A percentile compares a stretch with the other conserved stretches of the same genome.
Evolutionary conservation across 2,329 filamentous ascomycete genomes (phyloP).

Genomic region (Xylaria sp.): DNA sequence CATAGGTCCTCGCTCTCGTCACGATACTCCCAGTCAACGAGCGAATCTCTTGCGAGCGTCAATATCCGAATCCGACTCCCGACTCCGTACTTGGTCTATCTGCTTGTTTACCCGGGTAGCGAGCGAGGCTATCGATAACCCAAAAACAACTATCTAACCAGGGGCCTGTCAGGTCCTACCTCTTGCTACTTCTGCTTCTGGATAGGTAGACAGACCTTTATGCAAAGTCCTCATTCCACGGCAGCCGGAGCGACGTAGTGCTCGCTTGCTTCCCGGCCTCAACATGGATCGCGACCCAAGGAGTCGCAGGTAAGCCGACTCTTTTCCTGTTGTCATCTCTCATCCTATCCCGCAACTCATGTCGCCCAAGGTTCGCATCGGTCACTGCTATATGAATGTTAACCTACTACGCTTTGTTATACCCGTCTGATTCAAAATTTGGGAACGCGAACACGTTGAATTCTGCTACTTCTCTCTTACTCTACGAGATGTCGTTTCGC

Average conservation of each 20-base stretch:
- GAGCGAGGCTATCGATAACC: conserved; percentile 11
- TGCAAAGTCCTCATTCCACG: conserved; percentile 1
- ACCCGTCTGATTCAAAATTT: background rate
- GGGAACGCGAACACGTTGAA: background rate
- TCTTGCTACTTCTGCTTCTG: background rate
- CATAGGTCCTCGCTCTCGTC: background rate
- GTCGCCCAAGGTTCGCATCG: background rate
- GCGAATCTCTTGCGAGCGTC: background rate
- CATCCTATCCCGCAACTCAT: background rate
- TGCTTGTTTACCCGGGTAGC: background rate
- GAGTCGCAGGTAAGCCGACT: conserved; percentile 46
- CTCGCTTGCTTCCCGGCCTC: background rate
- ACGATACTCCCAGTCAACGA: background rate
- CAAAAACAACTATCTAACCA: background rate
- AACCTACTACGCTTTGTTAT: background rate
- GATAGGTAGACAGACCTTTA: background rate
- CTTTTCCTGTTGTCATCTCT: conserved; percentile 1
- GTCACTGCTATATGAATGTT: background rate
- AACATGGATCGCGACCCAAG: conserved; percentile 48
- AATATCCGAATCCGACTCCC: background rate
- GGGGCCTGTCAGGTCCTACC: background rate
- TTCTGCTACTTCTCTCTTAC: background rate
- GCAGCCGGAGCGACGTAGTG: conserved; percentile 12
- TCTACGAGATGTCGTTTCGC: background rate
- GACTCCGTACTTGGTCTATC: background rate